Evolutionary conservation across 495 filamentous ascomycete species (phyloP).

Genomic region (Penicillium daleae): DNA sequence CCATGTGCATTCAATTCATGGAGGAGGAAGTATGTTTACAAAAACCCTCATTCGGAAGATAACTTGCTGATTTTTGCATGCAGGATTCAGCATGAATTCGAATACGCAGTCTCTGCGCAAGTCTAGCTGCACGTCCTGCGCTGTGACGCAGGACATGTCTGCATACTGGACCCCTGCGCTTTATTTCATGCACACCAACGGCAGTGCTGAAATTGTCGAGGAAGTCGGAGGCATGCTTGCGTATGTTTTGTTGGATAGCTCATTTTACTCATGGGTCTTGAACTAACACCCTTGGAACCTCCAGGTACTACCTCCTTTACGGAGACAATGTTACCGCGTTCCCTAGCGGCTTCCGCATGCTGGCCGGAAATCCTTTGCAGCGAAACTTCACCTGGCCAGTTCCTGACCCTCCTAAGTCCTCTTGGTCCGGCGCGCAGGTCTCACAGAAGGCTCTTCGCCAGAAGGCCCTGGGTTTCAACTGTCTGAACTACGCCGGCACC

Average conservation of each 20-base stretch:
- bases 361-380: slow-evolving; percentile 71
- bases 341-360: slow-evolving; percentile 79
- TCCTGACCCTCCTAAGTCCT: slow-evolving; percentile 73
- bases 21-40: slow-evolving; percentile 54
- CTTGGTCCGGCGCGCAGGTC: slow-evolving; percentile 62
- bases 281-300: not conserved
- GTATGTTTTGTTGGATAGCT: slow-evolving; percentile 23
- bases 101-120: slow-evolving; percentile 45
- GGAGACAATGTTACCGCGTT: slow-evolving; percentile 71
- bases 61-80: not conserved
- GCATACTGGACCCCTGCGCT: slow-evolving; percentile 66
- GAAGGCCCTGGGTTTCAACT: slow-evolving; percentile 91
- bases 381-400: slow-evolving; percentile 74
- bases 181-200: slow-evolving; percentile 59
- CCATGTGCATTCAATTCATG: slow-evolving; percentile 58
- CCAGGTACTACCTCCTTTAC: slow-evolving; percentile 76
- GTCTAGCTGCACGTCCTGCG: slow-evolving; percentile 60
- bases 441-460: slow-evolving; percentile 71
- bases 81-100: slow-evolving; percentile 54
- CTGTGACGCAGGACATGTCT: slow-evolving; percentile 61
- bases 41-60: not conserved
- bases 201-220: slow-evolving; percentile 55
- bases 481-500: slow-evolving; percentile 67
- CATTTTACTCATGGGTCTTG: not conserved
- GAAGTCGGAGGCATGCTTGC: slow-evolving; percentile 62